Percentiles rank a stretch among this genome's conserved stretches.
phyloP scores from a whole-genome alignment of 2,329 filamentous ascomycete species.

The Fusarium oligoseptatum region DNA sequence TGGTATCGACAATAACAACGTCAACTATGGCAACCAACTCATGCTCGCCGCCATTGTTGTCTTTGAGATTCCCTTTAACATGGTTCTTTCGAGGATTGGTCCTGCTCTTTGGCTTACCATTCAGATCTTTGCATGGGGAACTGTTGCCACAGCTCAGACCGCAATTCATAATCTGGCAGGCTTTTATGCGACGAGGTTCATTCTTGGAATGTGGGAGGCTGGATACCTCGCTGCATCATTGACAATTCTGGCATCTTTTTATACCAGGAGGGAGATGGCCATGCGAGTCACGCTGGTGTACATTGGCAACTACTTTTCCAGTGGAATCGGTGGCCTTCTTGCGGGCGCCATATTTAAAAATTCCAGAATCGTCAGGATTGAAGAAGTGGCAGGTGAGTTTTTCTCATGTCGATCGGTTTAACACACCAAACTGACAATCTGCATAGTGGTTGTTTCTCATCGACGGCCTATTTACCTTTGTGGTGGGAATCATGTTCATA shows the following conservation, averaged over 20 bases:
- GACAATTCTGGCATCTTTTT: background rate
- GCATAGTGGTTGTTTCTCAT: background rate
- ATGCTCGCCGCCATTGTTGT: background rate
- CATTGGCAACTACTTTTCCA: background rate
- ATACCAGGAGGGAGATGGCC: background rate
- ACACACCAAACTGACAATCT: no score
- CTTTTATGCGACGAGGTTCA: background rate
- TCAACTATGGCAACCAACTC: background rate
- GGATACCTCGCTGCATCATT: background rate
- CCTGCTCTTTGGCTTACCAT: background rate
- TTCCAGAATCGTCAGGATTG: background rate
- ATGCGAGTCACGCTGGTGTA: background rate
- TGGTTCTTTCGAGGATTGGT: background rate
- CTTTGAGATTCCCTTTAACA: background rate
- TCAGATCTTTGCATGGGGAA: background rate
- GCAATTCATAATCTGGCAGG: background rate
- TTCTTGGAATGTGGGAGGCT: background rate
- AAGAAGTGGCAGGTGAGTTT: background rate
- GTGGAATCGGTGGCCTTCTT: background rate
- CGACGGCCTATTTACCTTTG: background rate
- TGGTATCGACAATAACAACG: background rate
- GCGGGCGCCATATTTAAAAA: background rate
- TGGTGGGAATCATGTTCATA: background rate
- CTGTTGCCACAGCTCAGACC: background rate
- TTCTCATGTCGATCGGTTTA: no score